A percentile compares a stretch with the other conserved stretches of the same genome.
Conservation (phyloP, 352 stramenopile species). For the Phytophthora fragariaefolia region DNA sequence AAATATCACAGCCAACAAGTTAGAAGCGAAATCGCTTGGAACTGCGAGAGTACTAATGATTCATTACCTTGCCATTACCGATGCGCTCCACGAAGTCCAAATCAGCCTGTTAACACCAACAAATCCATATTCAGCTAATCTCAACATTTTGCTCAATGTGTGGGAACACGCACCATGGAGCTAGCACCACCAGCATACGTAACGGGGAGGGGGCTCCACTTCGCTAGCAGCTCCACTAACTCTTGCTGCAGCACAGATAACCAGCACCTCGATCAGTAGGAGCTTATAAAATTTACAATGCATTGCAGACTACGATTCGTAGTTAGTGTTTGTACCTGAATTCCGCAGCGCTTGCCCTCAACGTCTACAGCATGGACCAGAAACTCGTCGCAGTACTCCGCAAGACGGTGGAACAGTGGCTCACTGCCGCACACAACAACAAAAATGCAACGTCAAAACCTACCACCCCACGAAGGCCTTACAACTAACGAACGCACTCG, state of each 20-base stretch:
- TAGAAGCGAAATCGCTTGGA: not conserved
- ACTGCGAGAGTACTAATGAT: not conserved
- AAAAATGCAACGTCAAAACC: slow-evolving; percentile 9
- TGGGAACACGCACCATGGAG: slow-evolving; percentile 67
- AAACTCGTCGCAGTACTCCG: slow-evolving; percentile 97
- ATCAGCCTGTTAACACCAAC: slow-evolving; percentile 75
- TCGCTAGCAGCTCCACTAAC: slow-evolving; percentile 92
- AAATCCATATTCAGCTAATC: not conserved
- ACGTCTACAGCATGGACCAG: slow-evolving; percentile 98
- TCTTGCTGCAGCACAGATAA: slow-evolving; percentile 84
- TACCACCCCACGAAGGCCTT: not conserved
- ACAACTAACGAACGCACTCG: slow-evolving; percentile 48
- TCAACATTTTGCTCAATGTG: not conserved
- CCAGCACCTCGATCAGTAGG: not conserved
- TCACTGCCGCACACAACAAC: slow-evolving; percentile 43
- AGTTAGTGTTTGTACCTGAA: slow-evolving; percentile 66
- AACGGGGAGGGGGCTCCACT: slow-evolving; percentile 94
- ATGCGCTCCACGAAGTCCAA: slow-evolving; percentile 94
- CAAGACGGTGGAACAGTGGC: slow-evolving; percentile 89
- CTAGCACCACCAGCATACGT: slow-evolving; percentile 97
- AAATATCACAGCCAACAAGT: not conserved
- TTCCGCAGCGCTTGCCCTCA: slow-evolving; percentile 95
- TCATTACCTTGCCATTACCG: slow-evolving; percentile 83
- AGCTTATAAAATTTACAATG: too few relatives aligned
- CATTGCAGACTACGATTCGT: too few relatives aligned